Conservation (phyloP, 2,329 filamentous ascomycete genomes). For the Penicillium hesseltinei region DNA sequence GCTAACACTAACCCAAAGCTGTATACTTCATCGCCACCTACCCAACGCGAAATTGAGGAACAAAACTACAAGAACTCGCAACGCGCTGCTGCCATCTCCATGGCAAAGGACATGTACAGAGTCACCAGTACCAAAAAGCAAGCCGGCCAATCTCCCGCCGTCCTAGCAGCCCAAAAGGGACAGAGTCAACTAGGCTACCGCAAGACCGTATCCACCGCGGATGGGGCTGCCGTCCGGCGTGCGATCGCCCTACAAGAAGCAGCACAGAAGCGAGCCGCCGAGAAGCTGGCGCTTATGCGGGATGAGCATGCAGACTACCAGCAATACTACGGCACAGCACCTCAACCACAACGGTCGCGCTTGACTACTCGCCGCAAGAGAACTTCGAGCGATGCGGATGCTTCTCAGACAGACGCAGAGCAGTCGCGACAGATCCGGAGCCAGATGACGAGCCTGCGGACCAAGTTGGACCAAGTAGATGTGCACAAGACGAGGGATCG, state of each 20-base stretch:
- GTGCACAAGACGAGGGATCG: constrained; percentile 65
- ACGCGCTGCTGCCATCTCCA: constrained; percentile 78
- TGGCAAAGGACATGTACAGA: constrained; percentile 84
- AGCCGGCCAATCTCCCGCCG: constrained; percentile 16
- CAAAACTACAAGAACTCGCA: constrained; percentile 68
- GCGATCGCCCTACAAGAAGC: constrained; percentile 69
- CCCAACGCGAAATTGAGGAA: constrained; percentile 71
- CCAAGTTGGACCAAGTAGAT: constrained; percentile 53
- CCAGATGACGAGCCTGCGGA: constrained; percentile 77
- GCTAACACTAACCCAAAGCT: constrained; percentile 71
- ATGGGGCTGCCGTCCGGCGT: constrained; percentile 23
- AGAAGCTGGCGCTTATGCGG: constrained; percentile 77
- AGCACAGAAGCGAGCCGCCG: constrained; percentile 80
- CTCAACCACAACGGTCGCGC: constrained; percentile 45
- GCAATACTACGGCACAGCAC: constrained; percentile 70
- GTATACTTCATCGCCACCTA: constrained; percentile 73
- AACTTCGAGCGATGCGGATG: constrained; percentile 64
- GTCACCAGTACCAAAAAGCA: constrained; percentile 49
- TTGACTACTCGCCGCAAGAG: constrained; percentile 60
- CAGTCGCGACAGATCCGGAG: constrained; percentile 70
- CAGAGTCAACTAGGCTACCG: constrained; percentile 35
- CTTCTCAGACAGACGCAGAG: constrained; percentile 62
- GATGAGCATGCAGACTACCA: constrained; percentile 67
- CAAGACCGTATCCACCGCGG: constrained; percentile 29
- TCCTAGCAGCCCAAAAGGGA: constrained; percentile 35